Conservation (phyloP, 2,329 filamentous ascomycete genomes). For the Metarhizium anisopliae region DNA sequence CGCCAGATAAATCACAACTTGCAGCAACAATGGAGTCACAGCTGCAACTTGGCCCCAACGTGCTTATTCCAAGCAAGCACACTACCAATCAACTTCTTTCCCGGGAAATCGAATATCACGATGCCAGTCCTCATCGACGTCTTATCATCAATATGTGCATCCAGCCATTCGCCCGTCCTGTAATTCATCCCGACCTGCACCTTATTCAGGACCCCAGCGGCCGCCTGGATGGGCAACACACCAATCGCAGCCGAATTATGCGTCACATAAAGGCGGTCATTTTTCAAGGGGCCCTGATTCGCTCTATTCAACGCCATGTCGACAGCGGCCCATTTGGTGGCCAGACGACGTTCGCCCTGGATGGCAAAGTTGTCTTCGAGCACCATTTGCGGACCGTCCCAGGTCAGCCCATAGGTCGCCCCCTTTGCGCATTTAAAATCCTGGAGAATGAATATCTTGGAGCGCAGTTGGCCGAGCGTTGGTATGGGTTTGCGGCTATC, state of each 20-base stretch:
- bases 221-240: constrained; percentile 39
- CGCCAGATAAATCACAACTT: neutral
- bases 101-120: constrained; percentile 40
- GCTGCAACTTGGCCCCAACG: neutral
- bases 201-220: constrained; percentile 32
- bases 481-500: constrained; percentile 25
- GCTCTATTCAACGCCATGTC: constrained; percentile 29
- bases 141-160: constrained; percentile 17
- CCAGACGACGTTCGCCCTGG: constrained; percentile 29
- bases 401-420: constrained; percentile 31
- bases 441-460: constrained; percentile 37
- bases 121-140: constrained; percentile 29
- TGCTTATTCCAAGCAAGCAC: constrained; percentile 31
- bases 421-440: constrained; percentile 25
- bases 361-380: constrained; percentile 40
- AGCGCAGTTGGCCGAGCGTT: constrained; percentile 33
- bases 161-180: constrained; percentile 35
- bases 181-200: constrained; percentile 38
- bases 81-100: constrained; percentile 29
- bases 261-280: constrained; percentile 33
- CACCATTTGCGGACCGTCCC: constrained; percentile 33
- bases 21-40: neutral
- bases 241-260: constrained; percentile 39
- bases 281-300: constrained; percentile 16
- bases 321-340: constrained; percentile 36